Conservation (phyloP, 257 asterid genomes). For the Solanum sitiens region DNA sequence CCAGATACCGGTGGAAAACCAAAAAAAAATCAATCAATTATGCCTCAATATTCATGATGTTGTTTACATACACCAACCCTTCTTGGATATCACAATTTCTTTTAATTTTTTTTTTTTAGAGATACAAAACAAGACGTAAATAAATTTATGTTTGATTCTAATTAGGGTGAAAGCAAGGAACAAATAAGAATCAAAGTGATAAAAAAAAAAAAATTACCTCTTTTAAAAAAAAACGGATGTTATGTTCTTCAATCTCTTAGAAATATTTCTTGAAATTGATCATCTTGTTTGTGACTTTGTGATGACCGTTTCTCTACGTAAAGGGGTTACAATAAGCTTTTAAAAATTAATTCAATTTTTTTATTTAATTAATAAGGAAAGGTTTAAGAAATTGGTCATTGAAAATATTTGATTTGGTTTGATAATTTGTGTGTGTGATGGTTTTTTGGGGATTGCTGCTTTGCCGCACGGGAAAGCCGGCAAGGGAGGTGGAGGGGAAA, state of each 20-base stretch:
- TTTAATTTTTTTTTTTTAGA: background rate
- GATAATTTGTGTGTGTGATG: background rate
- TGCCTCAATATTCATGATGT: background rate
- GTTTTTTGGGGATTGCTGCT: background rate
- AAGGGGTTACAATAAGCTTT: conserved; percentile 1
- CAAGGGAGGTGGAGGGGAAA: conserved; percentile 6
- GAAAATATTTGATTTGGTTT: background rate
- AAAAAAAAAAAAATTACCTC: background rate
- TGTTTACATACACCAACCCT: background rate
- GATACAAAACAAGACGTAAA: background rate
- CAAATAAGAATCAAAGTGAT: background rate
- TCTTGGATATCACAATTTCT: background rate
- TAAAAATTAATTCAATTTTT: background rate
- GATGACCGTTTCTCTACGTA: background rate
- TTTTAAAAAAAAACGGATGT: background rate
- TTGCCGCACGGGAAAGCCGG: background rate
- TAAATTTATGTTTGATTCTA: background rate
- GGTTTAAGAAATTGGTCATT: conserved; percentile 2
- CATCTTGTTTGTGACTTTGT: background rate
- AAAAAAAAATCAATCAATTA: background rate
- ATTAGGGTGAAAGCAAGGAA: background rate
- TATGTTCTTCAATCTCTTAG: background rate
- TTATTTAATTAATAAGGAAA: background rate
- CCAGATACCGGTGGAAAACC: too few relatives aligned
- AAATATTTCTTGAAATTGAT: background rate